Evolutionary conservation across 176 grass and related monocot genomes (phyloP).

Genomic region (Cenchrus fungigraminus): DNA sequence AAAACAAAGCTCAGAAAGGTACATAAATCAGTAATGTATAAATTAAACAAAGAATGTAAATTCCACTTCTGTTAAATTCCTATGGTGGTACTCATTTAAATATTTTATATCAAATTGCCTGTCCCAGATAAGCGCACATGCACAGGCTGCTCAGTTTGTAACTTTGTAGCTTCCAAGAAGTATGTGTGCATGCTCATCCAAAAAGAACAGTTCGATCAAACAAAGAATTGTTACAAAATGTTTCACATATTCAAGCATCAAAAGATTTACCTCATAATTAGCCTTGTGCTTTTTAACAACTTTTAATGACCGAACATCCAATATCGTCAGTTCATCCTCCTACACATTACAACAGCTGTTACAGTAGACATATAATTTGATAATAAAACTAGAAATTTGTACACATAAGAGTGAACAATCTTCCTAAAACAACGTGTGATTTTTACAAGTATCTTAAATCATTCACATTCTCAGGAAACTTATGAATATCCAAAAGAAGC

Average conservation of each 20-base stretch:
- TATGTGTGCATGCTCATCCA: background rate
- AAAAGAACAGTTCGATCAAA: background rate
- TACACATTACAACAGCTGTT: constrained; percentile 52
- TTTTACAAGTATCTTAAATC: constrained; percentile 28
- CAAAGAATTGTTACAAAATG: constrained; percentile 18
- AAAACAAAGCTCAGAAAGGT: constrained; percentile 23
- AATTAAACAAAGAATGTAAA: constrained; percentile 6
- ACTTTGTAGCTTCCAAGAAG: constrained; percentile 4
- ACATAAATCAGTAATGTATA: constrained; percentile 24
- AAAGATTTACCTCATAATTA: constrained; percentile 74
- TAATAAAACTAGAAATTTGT: constrained; percentile 29
- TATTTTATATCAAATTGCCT: constrained; percentile 22
- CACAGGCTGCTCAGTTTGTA: constrained; percentile 17
- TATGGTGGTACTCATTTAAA: constrained; percentile 25
- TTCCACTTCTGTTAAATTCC: constrained; percentile 33
- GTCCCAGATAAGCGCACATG: constrained; percentile 19
- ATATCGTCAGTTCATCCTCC: constrained; percentile 97
- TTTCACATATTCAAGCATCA: constrained; percentile 25
- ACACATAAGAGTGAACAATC: background rate
- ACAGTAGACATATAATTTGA: constrained; percentile 2
- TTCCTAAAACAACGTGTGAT: background rate
- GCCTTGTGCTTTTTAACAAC: constrained; percentile 76
- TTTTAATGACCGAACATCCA: constrained; percentile 92
- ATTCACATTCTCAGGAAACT: constrained; percentile 12
- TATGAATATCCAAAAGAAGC: background rate